Percentiles rank a stretch among this genome's conserved stretches.
Evolutionary conservation across 23 red algal species (phyloP).

Genomic region (Cyanidiococcus yangmingshanensis): DNA sequence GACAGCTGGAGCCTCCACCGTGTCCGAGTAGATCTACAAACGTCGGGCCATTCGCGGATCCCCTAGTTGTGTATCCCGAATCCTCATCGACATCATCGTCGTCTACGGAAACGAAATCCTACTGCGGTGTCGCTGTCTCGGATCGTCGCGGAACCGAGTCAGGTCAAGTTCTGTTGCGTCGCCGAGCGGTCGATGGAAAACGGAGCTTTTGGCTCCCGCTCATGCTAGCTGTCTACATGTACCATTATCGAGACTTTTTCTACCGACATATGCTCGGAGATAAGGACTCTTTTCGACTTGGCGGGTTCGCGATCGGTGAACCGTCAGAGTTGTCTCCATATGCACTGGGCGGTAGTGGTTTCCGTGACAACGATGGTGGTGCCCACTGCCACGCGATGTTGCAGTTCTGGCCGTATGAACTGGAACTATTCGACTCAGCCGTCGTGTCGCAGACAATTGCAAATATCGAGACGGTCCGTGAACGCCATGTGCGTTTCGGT

Average conservation of each 20-base stretch:
- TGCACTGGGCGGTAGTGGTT: not conserved
- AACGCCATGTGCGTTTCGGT: too few relatives aligned
- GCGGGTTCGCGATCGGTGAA: not conserved
- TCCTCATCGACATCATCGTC: too few relatives aligned
- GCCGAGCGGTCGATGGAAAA: too few relatives aligned
- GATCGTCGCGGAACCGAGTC: not conserved
- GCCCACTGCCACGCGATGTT: not conserved
- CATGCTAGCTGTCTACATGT: not conserved
- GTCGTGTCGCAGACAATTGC: not conserved
- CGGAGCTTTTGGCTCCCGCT: not conserved
- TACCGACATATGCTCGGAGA: not conserved
- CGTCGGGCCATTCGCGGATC: too few relatives aligned
- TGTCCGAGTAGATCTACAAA: too few relatives aligned
- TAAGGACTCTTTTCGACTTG: not conserved
- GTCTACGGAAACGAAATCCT: not conserved
- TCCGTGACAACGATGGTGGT: not conserved
- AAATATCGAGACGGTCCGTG: not conserved
- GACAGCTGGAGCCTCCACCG: not conserved
- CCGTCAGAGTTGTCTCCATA: not conserved
- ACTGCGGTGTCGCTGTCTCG: not conserved
- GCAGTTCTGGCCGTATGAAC: constrained; percentile 2
- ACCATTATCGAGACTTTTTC: too few relatives aligned
- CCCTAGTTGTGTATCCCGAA: too few relatives aligned
- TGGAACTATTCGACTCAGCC: too few relatives aligned
- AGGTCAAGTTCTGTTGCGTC: not conserved